A percentile compares a stretch with the other conserved stretches of the same genome.
phyloP scores from a whole-genome alignment of 768 basidiomycete species.

The Leccinum subgranulosum region DNA sequence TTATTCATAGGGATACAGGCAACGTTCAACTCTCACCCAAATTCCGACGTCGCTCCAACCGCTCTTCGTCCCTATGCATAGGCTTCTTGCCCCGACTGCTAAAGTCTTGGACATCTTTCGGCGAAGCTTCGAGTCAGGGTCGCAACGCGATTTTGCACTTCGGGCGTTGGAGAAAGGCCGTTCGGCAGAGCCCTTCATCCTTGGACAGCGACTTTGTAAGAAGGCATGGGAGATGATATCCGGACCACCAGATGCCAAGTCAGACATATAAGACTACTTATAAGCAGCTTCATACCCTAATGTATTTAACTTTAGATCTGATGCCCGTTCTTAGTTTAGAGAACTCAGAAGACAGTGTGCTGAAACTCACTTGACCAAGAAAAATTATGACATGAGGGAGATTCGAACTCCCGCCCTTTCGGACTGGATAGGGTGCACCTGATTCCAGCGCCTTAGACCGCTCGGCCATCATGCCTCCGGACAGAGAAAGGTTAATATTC shows the following conservation, averaged over 20 bases:
- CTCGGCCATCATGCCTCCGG: conserved; percentile 46
- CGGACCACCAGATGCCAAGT: conserved; percentile 27
- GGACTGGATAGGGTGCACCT: conserved; percentile 34
- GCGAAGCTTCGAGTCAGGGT: conserved; percentile 55
- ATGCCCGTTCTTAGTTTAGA: not conserved
- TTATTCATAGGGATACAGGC: conserved; percentile 29
- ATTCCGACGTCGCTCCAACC: conserved; percentile 57
- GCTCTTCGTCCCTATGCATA: conserved; percentile 48
- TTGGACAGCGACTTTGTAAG: conserved; percentile 38
- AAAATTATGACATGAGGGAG: conserved; percentile 31
- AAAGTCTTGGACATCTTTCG: conserved; percentile 49
- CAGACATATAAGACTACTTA: conserved; percentile 25
- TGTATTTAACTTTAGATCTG: conserved; percentile 4
- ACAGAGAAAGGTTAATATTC: not conserved
- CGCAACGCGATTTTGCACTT: conserved; percentile 52
- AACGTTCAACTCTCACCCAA: conserved; percentile 52
- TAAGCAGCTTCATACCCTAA: conserved; percentile 25
- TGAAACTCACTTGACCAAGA: not conserved
- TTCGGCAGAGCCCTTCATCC: conserved; percentile 54
- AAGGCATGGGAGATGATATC: conserved; percentile 40
- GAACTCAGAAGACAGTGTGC: not conserved
- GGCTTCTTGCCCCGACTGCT: conserved; percentile 55
- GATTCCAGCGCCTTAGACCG: conserved; percentile 60
- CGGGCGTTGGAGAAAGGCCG: conserved; percentile 64
- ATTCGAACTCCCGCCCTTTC: conserved; percentile 36